These are phyloP conservation scores for Phytophthora citricola DNA, from an alignment of 352 stramenopile genomes.

Conservation along the genomic window DNA sequence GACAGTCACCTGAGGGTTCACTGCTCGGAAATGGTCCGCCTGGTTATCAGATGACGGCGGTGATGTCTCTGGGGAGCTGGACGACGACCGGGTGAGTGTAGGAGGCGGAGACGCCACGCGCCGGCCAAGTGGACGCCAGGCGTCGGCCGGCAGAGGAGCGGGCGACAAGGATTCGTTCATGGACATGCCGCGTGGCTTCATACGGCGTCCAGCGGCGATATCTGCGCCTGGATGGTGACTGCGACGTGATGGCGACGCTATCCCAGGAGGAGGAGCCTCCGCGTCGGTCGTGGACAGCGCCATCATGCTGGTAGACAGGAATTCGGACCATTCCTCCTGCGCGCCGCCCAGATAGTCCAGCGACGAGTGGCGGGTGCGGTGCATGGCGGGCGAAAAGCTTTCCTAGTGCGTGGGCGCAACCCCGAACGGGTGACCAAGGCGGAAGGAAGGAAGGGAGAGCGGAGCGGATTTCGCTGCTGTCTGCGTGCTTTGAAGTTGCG, in stretches of 20 bases:
- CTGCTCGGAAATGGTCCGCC: conserved; percentile 21
- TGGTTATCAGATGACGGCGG: conserved; percentile 39
- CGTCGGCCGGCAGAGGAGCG: conserved; percentile 24
- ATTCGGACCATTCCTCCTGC: conserved; percentile 67
- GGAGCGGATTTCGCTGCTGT: conserved; percentile 16
- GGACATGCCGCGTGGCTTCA: conserved; percentile 53
- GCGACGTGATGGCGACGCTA: conserved; percentile 18
- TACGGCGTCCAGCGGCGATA: neutral
- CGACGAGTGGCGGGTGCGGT: conserved; percentile 68
- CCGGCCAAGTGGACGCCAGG: conserved; percentile 61
- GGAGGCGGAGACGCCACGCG: conserved; percentile 43
- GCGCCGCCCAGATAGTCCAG: conserved; percentile 54
- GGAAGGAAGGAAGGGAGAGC: conserved; percentile 4
- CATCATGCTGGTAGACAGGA: conserved; percentile 71
- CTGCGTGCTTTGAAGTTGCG: conserved; percentile 46
- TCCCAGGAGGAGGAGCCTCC: conserved; percentile 10
- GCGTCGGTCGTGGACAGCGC: conserved; percentile 53
- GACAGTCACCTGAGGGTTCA: conserved; percentile 23
- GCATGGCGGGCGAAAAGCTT: conserved; percentile 34
- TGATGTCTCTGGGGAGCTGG: conserved; percentile 22
- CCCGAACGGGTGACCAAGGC: conserved; percentile 27
- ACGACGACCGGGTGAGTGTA: conserved; percentile 25
- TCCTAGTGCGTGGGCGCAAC: conserved; percentile 13
- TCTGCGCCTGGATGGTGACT: conserved; percentile 11
- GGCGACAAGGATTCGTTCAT: conserved; percentile 48